phyloP scores from a whole-genome alignment of 2,329 filamentous ascomycete genomes.

The Paecilomyces niveus region DNA sequence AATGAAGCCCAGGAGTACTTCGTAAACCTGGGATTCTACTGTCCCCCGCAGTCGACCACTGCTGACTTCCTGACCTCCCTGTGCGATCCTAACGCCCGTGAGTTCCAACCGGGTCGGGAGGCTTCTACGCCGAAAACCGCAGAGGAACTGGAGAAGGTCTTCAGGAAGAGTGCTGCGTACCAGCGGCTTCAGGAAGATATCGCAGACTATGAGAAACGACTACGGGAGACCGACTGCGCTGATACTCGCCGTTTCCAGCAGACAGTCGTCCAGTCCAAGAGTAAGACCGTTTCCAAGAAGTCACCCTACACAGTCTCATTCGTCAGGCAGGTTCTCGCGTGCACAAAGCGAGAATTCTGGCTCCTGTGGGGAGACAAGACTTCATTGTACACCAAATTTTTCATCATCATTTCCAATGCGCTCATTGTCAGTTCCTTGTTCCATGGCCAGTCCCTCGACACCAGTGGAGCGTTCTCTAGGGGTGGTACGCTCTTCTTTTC shows the following conservation, averaged over 20 bases:
- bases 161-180: conserved; percentile 57
- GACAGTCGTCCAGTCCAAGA: conserved; percentile 57
- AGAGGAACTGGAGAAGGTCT: conserved; percentile 61
- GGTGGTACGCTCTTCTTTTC: conserved; percentile 61
- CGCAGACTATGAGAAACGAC: conserved; percentile 50
- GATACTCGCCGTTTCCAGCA: conserved; percentile 60
- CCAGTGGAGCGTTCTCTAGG: conserved; percentile 55
- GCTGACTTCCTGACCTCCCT: conserved; percentile 72
- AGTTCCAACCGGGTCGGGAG: conserved; percentile 60
- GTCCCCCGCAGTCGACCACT: conserved; percentile 56
- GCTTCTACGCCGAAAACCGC: conserved; percentile 61
- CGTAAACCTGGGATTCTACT: conserved; percentile 56
- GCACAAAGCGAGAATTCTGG: conserved; percentile 68
- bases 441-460: conserved; percentile 57
- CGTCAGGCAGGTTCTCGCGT: conserved; percentile 55
- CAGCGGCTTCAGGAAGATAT: conserved; percentile 56
- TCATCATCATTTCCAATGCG: conserved; percentile 67
- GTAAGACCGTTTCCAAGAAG: conserved; percentile 59
- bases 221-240: conserved; percentile 50
- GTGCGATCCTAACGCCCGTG: conserved; percentile 65
- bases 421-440: conserved; percentile 75
- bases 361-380: conserved; percentile 68
- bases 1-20: conserved; percentile 60
- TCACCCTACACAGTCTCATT: conserved; percentile 74
- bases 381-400: conserved; percentile 69